phyloP scores from a whole-genome alignment of 1,284 basidiomycete species.

The Trichosporon faecale region DNA sequence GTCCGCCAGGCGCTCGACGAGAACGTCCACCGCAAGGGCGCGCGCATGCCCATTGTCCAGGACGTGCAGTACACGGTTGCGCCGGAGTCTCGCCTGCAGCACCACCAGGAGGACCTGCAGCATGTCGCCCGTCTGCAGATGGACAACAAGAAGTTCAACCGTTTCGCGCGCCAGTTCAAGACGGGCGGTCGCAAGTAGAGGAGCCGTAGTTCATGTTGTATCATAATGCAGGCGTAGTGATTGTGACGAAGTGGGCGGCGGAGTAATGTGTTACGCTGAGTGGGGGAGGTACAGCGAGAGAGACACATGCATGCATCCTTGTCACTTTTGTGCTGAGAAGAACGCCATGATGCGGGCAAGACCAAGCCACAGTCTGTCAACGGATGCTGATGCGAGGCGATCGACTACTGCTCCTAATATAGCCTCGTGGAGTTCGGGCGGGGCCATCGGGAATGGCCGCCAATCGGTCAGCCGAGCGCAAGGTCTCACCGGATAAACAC shows the following conservation, averaged over 20 bases:
- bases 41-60: conserved; percentile 37
- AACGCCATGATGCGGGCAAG: too few species aligned
- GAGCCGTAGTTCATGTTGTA: conserved; percentile 6
- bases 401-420: too few species aligned
- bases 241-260: background rate
- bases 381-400: too few species aligned
- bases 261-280: too few species aligned
- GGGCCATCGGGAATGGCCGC: background rate
- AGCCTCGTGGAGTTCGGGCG: background rate
- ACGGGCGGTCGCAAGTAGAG: conserved; percentile 9
- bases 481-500: background rate
- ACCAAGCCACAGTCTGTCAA: too few species aligned
- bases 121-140: conserved; percentile 43
- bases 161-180: conserved; percentile 46
- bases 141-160: conserved; percentile 50
- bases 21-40: conserved; percentile 42
- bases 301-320: too few species aligned
- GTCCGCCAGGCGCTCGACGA: conserved; percentile 36
- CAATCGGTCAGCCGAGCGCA: too few species aligned
- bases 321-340: too few species aligned
- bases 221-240: background rate
- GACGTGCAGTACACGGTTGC: conserved; percentile 47
- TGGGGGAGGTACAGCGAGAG: too few species aligned
- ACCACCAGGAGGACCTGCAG: conserved; percentile 37
- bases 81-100: conserved; percentile 37